Base-by-base conservation (phyloP, 2,329 filamentous ascomycete genomes). In the Colletotrichum sidae region DNA sequence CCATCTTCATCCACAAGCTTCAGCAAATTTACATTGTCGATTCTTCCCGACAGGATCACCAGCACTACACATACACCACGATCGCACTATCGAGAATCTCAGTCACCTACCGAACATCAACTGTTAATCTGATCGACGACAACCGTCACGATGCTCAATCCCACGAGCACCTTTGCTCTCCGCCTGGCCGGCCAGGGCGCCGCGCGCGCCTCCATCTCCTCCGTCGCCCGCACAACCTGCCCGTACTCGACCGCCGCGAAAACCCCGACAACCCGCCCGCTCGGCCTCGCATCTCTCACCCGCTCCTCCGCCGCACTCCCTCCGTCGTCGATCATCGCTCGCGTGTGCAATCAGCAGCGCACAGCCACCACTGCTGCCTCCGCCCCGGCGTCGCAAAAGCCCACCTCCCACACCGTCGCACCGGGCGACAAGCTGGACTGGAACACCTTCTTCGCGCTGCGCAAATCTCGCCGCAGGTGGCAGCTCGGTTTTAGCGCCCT, bases 401-500 rank as follows among this genome's bases (percentile, higher is more conserved):
- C 52, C 42, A 10, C 72, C 46, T 50, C 51, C 38, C 52, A 71
- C 70, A 56, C 66, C 44, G 33, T 66, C 8, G 62, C 54, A 15
- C 49, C 60, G 59, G 57, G 58, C 55, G 55, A 71, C 41, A 74
- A 78, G n/a, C 87, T 94, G 46, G 88, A 93, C 80, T 98, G 95
- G 95, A 91, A 97, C 81, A 89, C 88, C 56, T 98, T 97, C 84
- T 97, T 98, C 84, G 88, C 89, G 76, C 90, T 98, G 66, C 93
- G 95, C 74, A 92, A 93, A 72, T 91, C 90, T 66, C 92, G 95
- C 60, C 90, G 95, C 67, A 88, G 92, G 72, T 92, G 94, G 82
- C 93, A 95, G 76, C 86, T 97, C 42, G 86, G 86, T 54, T 94
- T 93, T 69, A 95, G 92, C 51, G 83, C 93, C 56, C 76, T 88